Evolutionary conservation across 1,139 yeast species (phyloP).

Genomic region (Hyphopichia burtonii): DNA sequence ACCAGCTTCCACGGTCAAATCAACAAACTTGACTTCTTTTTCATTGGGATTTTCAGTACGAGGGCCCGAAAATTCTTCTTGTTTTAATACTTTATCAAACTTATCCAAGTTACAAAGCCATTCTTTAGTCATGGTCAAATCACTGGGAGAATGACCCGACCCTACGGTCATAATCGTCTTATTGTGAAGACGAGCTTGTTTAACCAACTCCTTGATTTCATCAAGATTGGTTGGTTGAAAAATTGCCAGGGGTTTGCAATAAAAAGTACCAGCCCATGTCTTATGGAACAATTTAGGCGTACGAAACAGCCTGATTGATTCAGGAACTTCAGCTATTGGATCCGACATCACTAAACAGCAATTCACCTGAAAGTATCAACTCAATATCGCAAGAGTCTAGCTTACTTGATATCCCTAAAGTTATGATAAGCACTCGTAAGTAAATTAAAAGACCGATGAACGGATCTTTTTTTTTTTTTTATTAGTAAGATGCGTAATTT

Average conservation of each 20-base stretch:
- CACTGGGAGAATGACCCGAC: conserved; percentile 94
- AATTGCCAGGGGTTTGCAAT: conserved; percentile 70
- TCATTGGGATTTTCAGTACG: conserved; percentile 25
- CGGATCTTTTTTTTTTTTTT: background rate
- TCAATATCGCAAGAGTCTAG: too few relatives aligned
- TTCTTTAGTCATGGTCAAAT: conserved; percentile 80
- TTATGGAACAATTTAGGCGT: conserved; percentile 47
- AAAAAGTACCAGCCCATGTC: conserved; percentile 93
- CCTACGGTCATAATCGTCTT: conserved; percentile 86
- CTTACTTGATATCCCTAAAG: too few relatives aligned
- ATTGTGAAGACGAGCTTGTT: conserved; percentile 55
- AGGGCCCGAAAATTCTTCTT: conserved; percentile 40
- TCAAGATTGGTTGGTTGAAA: conserved; percentile 72
- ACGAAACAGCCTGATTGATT: conserved; percentile 29
- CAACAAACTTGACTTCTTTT: conserved; percentile 66
- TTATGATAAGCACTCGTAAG: too few relatives aligned
- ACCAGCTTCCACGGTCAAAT: conserved; percentile 92
- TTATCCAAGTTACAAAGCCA: conserved; percentile 90
- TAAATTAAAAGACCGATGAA: background rate
- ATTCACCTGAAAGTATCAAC: too few relatives aligned
- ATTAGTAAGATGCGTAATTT: background rate
- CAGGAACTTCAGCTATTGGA: conserved; percentile 23
- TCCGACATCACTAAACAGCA: background rate
- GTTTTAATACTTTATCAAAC: conserved; percentile 53
- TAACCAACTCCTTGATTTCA: conserved; percentile 63